Evolutionary conservation across 2,329 filamentous ascomycete species (phyloP), one percentile per base, ranked within the genome.

Genomic region (Xylariaceae sp.): DNA sequence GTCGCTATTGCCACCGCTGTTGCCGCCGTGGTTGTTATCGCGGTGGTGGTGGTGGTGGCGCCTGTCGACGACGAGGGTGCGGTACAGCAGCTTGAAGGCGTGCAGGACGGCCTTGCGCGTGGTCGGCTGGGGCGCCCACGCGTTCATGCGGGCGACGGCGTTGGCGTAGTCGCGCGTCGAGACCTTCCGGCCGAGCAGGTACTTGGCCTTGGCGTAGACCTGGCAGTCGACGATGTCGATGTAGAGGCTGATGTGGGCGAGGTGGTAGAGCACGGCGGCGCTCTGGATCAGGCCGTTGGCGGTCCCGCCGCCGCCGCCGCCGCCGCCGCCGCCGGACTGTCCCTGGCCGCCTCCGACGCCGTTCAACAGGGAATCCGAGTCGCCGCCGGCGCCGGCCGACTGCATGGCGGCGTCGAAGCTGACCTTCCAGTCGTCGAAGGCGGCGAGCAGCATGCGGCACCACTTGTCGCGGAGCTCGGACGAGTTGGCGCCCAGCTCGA

Each of bases 171-270:
- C 88, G 32, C 80, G 71, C 1, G 75, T 71, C 1, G 83, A 87
- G 26, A 94, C 84, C 13, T 80, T 80, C 25, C 87, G 76, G 7
- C 87, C 86, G 2, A 94, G 72, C 1, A 93, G 64, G 13, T 84
- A 75, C 37, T 77, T 80, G 0, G 84, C 83, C 2, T 86, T 83
- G 1, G 86, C 85, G 53, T 87, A 94, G 28, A 94, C 86, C 56
- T 94, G 87, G 50, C 85, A 89, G 56, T 94, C 87, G 16, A 92
- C 77, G 26, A 94, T 84, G 50, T 94, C 85, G 25, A 89, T 83
- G 52, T 93, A 84, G 52, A 92, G 80, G 23, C 83, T 85, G 72
- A 95, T 88, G 48, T 94, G 87, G 0, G 87, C 86, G 12, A 95
- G 65, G 43, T 90, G 86, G 50, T 93, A 88, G 4, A 94, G 68